Conservation (phyloP, 2,329 filamentous ascomycete genomes). For the Aspergillus tamarii region DNA sequence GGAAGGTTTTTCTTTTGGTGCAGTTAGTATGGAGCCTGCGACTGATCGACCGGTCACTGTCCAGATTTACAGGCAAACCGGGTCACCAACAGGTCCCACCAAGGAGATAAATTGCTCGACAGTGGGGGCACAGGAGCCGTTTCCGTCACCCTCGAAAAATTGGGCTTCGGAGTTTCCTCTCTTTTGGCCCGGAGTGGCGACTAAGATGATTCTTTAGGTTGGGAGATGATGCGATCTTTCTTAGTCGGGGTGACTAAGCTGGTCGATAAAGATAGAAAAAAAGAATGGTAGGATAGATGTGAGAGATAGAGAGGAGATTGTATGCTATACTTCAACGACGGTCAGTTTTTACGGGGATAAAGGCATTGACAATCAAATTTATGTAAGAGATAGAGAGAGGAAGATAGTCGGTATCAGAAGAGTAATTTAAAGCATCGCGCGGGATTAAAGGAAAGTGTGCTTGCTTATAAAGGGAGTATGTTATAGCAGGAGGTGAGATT, state of each 20-base stretch:
- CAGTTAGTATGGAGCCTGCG: slow-evolving; percentile 21
- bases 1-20: slow-evolving; percentile 23
- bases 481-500: neutral
- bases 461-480: neutral
- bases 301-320: neutral
- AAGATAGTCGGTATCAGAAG: neutral
- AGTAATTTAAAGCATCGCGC: neutral
- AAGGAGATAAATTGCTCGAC: slow-evolving; percentile 14
- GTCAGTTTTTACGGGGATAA: neutral
- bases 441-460: neutral
- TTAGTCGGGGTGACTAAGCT: slow-evolving; percentile 9
- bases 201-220: slow-evolving; percentile 11
- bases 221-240: slow-evolving; percentile 11
- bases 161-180: slow-evolving; percentile 12
- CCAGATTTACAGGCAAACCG: slow-evolving; percentile 52
- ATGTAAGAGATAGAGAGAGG: neutral
- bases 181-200: slow-evolving; percentile 25
- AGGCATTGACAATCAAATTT: neutral
- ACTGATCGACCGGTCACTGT: slow-evolving; percentile 38
- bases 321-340: neutral
- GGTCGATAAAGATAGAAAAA: slow-evolving; percentile 4
- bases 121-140: slow-evolving; percentile 28
- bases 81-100: slow-evolving; percentile 46
- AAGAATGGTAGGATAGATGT: neutral
- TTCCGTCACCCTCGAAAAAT: slow-evolving; percentile 28